Base-by-base conservation (phyloP, 140 eudicot species). In the Anethum foeniculum region DNA sequence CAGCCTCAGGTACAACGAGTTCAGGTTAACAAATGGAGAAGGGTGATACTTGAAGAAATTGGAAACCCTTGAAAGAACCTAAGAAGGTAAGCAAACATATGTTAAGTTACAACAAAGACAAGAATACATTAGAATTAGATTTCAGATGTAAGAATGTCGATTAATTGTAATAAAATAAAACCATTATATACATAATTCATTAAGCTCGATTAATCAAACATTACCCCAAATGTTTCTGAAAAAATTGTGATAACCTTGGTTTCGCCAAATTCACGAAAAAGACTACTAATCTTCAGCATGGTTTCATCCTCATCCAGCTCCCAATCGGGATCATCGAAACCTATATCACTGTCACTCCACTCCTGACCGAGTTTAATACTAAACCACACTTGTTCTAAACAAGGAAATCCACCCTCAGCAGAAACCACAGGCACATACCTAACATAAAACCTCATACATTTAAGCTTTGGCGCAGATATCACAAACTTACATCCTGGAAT, bases 11-110 rank as follows among this genome's bases (percentile, higher is more conserved):
- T 52, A 52, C 62, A 52, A 1, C 10, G 62, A 52, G 2, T 65
- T n/a, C 72, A 65, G 72, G 38, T 65, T 65, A 65, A 12, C 72
- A 65, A 65, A 65, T 65, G 72, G 72, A 27, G 71, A 62, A 27
- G 71, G 30, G 18, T 9, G 14, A 62, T 27, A 62, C 30, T 62
- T 28, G 13, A 27, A 65, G 36, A 65, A 65, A 23, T 30, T 65
- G 39, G 0, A 18, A 65, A 65, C 0, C 36, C 72, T 65, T 28
- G 72, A 65, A 65, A 65, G 19, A 65, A 28, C 21, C 39, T 65
- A 64, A 6, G 13, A 62, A 64, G 7, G 16, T 8, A 27, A n/a
- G 28, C 69, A 62, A 62, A 8, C 23, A 62, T 62, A 62, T 62
- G 4, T 27, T 4, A 27, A 25, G 30, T n/a, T 0, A 8, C 15